Conservation (phyloP, 257 asterid genomes). For the Rehmannia glutinosa region DNA sequence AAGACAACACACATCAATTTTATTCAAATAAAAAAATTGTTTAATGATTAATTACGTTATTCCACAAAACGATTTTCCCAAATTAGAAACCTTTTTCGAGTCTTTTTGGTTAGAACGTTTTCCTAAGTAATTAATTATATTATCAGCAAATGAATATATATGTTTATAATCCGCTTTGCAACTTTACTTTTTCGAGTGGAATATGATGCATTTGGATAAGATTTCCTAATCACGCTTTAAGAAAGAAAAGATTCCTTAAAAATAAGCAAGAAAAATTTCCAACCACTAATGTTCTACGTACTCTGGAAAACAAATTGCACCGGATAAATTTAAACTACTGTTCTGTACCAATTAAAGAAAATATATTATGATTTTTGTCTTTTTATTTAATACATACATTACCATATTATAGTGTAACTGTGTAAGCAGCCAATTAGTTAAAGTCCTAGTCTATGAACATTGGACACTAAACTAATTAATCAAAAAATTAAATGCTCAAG, state of each 20-base stretch:
- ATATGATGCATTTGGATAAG: not conserved
- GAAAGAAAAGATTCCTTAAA: not conserved
- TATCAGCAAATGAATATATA: not conserved
- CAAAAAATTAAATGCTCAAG: too few relatives aligned
- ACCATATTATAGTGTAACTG: too few relatives aligned
- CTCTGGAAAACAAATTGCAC: not conserved
- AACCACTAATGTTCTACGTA: not conserved
- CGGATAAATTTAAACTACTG: too few relatives aligned
- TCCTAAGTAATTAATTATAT: not conserved
- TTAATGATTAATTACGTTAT: not conserved
- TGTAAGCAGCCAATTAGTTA: too few relatives aligned
- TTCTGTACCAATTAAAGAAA: too few relatives aligned
- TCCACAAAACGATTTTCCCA: not conserved
- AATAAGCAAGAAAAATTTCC: not conserved
- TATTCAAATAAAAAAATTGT: not conserved
- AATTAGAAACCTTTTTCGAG: not conserved
- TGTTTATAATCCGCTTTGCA: not conserved
- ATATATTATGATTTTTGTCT: too few relatives aligned
- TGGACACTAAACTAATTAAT: too few relatives aligned
- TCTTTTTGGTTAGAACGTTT: not conserved
- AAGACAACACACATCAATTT: not conserved
- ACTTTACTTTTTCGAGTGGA: not conserved
- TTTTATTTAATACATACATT: too few relatives aligned
- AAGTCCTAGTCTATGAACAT: too few relatives aligned
- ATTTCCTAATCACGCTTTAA: not conserved